Conservation (phyloP, 2,329 filamentous ascomycete genomes). For the Aschersonia sp. region DNA sequence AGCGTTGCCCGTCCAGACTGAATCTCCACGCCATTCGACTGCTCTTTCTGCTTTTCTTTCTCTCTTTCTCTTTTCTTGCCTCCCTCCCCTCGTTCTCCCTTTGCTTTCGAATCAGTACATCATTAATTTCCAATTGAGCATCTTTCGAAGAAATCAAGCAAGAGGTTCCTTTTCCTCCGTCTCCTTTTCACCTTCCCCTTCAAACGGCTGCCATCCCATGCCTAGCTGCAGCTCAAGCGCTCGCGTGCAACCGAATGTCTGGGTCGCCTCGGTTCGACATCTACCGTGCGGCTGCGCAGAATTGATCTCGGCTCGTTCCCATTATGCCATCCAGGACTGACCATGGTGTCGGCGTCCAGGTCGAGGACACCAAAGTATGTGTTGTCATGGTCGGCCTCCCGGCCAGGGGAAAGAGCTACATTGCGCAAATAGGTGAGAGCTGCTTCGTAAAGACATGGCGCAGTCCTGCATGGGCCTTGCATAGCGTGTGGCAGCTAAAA, state of each 20-base stretch:
- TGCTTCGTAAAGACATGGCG: neutral
- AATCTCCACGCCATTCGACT: neutral
- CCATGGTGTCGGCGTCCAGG: conserved; percentile 66
- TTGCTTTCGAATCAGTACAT: neutral
- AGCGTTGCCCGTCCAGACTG: neutral
- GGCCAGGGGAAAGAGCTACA: conserved; percentile 90
- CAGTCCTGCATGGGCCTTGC: neutral
- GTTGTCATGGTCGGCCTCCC: conserved; percentile 98
- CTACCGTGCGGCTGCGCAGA: conserved; percentile 6
- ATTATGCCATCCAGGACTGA: conserved; percentile 31
- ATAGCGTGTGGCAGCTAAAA: conserved; percentile 1
- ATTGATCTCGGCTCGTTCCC: conserved; percentile 2
- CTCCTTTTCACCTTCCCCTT: neutral
- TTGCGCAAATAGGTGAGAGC: conserved; percentile 78
- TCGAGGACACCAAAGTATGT: conserved; percentile 91
- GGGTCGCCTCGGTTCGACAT: conserved; percentile 4
- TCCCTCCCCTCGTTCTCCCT: neutral
- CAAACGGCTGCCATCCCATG: neutral
- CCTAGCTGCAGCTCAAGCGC: neutral
- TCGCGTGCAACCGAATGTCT: neutral
- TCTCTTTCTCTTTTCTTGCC: neutral
- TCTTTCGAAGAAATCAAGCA: neutral
- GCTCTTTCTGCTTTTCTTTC: neutral
- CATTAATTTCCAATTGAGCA: neutral
- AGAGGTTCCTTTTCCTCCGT: neutral